Evolutionary conservation across 2,329 filamentous ascomycete genomes (phyloP), one percentile per base, ranked within the genome.

Genomic region (Aspergillus amoenus): DNA sequence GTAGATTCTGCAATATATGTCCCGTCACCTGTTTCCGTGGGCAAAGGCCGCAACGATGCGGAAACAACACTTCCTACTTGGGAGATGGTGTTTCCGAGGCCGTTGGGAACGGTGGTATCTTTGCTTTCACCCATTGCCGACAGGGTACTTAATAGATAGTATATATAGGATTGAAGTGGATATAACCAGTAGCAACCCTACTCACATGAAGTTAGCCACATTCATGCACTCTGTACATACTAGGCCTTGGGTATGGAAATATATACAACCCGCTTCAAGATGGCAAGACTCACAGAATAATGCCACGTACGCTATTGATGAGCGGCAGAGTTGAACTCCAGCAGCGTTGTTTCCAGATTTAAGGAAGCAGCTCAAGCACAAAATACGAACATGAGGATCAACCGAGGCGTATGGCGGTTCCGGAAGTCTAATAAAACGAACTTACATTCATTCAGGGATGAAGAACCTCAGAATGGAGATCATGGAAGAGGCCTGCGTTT

Each of bases 21-120:
- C 2, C 72, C 74, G 65, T 78, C 69, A 5, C 76, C 76, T 22
- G 75, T 76, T 47, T 73, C 64, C 22, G 70, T 73, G 15, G 76
- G 75, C 55, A 79, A 60, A 15, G 78, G 76, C 24, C 75, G 70
- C 42, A 76, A 57, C 15, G 78, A 75, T 52, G 75, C 75, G 48
- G 71, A 66, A 52, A 81, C 68, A 34, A 76, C 65, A 42, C 76
- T 67, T 52, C 72, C 72, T 32, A 77, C 55, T 34, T 78, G 68
- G 24, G 69, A 67, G 46, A 80, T 65, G 4, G 69, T 65, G 30
- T 68, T 67, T 43, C 70, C 70, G 27, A 76, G 61, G 48, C 73
- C 72, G 56, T 72, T 66, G 34, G 64, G 57, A 24, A 67, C 52
- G n/a, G 61, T 57, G n/a, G 54, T 50, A n/a, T 61, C 55, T 47